phyloP scores from a whole-genome alignment of 1,139 yeast genomes.

The Diutina sp. region DNA sequence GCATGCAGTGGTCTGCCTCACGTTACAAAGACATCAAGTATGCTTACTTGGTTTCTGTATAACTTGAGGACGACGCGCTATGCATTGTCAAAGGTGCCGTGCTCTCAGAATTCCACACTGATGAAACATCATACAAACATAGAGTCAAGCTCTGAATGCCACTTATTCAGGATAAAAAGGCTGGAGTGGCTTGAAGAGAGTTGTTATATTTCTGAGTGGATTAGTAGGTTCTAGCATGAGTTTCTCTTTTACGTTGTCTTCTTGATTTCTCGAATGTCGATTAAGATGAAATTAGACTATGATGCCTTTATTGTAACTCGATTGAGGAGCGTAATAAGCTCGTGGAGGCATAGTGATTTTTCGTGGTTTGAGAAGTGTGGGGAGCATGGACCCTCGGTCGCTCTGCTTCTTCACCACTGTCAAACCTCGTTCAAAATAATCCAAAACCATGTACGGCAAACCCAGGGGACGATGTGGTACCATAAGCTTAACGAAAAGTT shows the following conservation, averaged over 20 bases:
- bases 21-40: neutral
- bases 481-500: neutral
- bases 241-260: neutral
- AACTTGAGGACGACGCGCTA: neutral
- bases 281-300: neutral
- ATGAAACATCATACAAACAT: conserved; percentile 2
- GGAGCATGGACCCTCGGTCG: neutral
- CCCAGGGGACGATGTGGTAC: neutral
- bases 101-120: neutral
- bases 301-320: neutral
- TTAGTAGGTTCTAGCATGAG: neutral
- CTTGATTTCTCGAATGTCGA: neutral
- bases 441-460: neutral
- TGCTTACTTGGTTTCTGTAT: neutral
- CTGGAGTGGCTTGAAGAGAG: conserved; percentile 2
- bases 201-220: conserved; percentile 1
- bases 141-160: conserved; percentile 2
- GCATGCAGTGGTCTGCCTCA: neutral
- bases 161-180: conserved; percentile 2
- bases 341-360: neutral
- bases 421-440: neutral
- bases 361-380: neutral
- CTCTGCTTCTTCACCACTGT: neutral
- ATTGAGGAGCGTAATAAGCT: neutral
- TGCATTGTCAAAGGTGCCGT: conserved; percentile 1